phyloP scores from a whole-genome alignment of 441 rosid species.

The Pelargonium exstipulatum region DNA sequence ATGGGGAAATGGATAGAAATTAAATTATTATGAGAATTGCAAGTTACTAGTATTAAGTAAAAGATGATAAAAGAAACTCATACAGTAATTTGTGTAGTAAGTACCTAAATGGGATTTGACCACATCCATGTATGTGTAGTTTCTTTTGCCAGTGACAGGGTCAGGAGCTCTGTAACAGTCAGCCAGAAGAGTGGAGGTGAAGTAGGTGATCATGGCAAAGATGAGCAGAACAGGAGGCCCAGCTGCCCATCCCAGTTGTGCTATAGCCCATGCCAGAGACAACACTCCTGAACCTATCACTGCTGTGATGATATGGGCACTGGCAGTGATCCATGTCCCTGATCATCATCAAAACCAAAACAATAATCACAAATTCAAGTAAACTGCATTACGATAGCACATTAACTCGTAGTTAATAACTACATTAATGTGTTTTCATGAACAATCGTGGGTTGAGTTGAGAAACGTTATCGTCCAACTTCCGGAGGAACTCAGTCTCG shows the following conservation, averaged over 20 bases:
- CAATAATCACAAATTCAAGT: background rate
- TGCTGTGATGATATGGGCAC: slow-evolving; percentile 9
- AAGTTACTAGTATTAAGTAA: no score
- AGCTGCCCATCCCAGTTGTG: slow-evolving; percentile 6
- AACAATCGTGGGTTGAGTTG: no score
- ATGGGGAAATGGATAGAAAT: no score
- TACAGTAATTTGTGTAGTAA: no score
- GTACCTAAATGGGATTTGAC: slow-evolving; percentile 63
- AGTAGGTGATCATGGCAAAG: slow-evolving; percentile 65
- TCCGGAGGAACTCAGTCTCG: no score
- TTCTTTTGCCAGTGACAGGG: slow-evolving; percentile 61
- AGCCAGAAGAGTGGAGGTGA: slow-evolving; percentile 71
- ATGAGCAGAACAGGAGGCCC: background rate
- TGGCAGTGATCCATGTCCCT: background rate
- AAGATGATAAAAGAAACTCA: background rate
- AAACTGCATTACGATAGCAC: no score
- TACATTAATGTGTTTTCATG: no score
- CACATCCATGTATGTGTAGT: slow-evolving; percentile 80
- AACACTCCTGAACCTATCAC: slow-evolving; percentile 6
- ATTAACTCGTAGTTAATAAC: no score
- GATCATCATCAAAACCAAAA: background rate
- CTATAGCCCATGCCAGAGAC: slow-evolving; percentile 5
- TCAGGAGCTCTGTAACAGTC: slow-evolving; percentile 70
- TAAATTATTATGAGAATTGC: no score
- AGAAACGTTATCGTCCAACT: no score